Evolutionary conservation across 2,329 filamentous ascomycete species (phyloP).

Genomic region (Nemania sp.): DNA sequence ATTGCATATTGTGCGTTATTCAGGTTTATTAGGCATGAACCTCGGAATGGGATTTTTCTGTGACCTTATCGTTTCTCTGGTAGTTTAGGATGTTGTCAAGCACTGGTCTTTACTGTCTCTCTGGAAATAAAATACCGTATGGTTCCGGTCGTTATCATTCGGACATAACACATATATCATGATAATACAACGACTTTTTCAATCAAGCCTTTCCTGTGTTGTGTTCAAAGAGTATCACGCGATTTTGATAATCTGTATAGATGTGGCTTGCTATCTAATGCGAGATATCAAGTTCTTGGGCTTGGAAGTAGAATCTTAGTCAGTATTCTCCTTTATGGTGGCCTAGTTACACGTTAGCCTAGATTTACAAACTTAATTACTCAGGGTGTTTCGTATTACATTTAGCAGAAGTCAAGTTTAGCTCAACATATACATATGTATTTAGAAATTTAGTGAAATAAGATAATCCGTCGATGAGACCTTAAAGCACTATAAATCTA

Average conservation of each 20-base stretch:
- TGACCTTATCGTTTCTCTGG: slow-evolving; percentile 6
- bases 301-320: neutral
- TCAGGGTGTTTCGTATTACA: too few relatives aligned
- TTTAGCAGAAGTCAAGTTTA: too few relatives aligned
- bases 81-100: slow-evolving; percentile 3
- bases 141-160: slow-evolving; percentile 22
- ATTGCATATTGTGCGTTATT: slow-evolving; percentile 35
- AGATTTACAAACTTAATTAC: too few relatives aligned
- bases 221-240: too few relatives aligned
- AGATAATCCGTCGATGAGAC: too few relatives aligned
- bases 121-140: slow-evolving; percentile 26
- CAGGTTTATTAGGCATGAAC: slow-evolving; percentile 21
- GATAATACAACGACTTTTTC: slow-evolving; percentile 31
- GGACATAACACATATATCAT: slow-evolving; percentile 21
- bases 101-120: slow-evolving; percentile 18
- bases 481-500: too few relatives aligned
- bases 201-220: neutral
- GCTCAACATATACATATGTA: too few relatives aligned
- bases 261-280: neutral
- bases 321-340: neutral
- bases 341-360: too few relatives aligned
- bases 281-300: neutral
- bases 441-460: too few relatives aligned
- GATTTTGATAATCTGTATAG: neutral
- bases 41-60: slow-evolving; percentile 18